Conservation (phyloP, 192 early-diverging fungal genomes). For the Coemansia sp. region DNA sequence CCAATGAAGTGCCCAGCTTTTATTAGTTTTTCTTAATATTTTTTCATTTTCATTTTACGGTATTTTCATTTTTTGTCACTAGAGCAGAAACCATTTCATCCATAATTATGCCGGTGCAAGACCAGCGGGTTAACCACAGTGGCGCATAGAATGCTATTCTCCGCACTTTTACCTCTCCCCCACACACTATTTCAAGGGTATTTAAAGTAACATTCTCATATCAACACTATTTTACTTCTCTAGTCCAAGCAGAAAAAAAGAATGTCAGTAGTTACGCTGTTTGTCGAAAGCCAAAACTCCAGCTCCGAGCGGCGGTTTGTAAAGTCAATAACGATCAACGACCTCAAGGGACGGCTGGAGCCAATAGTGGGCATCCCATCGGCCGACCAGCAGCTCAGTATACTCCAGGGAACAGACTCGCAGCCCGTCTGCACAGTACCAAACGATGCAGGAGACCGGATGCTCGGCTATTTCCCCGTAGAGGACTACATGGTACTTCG, state of each 20-base stretch:
- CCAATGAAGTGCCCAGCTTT: neutral
- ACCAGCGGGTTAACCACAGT: no score
- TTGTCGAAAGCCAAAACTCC: constrained; percentile 80
- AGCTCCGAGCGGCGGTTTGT: constrained; percentile 88
- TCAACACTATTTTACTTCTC: no score
- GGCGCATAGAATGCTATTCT: no score
- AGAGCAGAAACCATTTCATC: no score
- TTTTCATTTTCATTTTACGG: constrained; percentile 5
- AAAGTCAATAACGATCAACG: constrained; percentile 22
- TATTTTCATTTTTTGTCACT: neutral
- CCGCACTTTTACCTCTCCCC: no score
- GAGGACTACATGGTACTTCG: constrained; percentile 80
- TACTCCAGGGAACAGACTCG: constrained; percentile 58
- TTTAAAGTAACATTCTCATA: no score
- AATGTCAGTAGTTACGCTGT: constrained; percentile 81
- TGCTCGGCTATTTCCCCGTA: constrained; percentile 88
- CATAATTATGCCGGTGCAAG: no score
- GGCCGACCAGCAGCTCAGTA: constrained; percentile 62
- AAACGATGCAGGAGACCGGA: constrained; percentile 56
- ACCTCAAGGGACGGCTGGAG: constrained; percentile 72
- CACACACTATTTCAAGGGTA: no score
- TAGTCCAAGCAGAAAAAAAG: neutral
- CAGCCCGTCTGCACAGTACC: constrained; percentile 50
- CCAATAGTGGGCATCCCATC: constrained; percentile 89
- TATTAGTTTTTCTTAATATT: neutral